These are phyloP conservation scores for Pleoardoris graminearum DNA, from an alignment of 2,329 filamentous ascomycete genomes.

Conservation along the genomic window DNA sequence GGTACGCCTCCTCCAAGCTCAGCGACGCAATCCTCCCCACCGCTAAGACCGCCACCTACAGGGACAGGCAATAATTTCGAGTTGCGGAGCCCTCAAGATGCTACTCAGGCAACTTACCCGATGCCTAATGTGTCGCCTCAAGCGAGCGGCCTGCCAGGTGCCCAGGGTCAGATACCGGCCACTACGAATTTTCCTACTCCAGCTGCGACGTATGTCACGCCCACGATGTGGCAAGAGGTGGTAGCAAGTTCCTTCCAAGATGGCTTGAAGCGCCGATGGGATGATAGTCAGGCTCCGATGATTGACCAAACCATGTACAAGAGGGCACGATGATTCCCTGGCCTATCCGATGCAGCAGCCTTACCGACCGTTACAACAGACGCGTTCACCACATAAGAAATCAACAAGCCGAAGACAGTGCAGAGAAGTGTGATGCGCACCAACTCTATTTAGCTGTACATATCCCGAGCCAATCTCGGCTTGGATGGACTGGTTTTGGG, in stretches of 20 bases:
- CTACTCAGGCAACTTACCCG: constrained; percentile 38
- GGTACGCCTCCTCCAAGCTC: constrained; percentile 61
- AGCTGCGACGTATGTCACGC: constrained; percentile 49
- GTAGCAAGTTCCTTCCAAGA: constrained; percentile 49
- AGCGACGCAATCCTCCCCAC: constrained; percentile 50
- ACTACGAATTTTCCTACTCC: constrained; percentile 40
- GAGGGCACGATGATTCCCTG: constrained; percentile 35
- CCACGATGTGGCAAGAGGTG: constrained; percentile 56
- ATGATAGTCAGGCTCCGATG: constrained; percentile 43
- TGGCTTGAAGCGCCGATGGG: constrained; percentile 52
- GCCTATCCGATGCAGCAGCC: background rate
- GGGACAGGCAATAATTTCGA: constrained; percentile 41
- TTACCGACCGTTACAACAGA: background rate
- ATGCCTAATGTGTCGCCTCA: constrained; percentile 43
- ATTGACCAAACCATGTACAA: constrained; percentile 46
- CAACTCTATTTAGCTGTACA: background rate
- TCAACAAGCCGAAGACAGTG: background rate
- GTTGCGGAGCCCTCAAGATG: constrained; percentile 41
- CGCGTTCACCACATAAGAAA: background rate
- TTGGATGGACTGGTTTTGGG: background rate
- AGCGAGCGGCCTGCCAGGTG: constrained; percentile 33
- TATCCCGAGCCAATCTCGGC: background rate
- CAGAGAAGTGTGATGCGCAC: background rate
- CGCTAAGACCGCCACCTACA: constrained; percentile 49
- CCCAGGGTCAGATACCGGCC: constrained; percentile 37